Evolutionary conservation across 2,329 filamentous ascomycete species (phyloP).

Genomic region (Talaromyces albobiverticillius): DNA sequence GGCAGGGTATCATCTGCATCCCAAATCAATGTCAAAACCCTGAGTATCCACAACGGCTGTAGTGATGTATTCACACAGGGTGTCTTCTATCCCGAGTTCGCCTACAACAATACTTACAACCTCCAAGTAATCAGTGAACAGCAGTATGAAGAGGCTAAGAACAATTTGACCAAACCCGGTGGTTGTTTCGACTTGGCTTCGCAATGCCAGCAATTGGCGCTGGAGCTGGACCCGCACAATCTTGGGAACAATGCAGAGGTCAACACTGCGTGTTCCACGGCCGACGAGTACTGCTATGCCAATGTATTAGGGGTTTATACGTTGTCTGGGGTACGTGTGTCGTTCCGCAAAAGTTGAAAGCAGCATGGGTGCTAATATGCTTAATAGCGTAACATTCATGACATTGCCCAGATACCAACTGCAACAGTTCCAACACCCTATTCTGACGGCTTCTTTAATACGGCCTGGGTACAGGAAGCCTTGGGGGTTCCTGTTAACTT

Average conservation of each 20-base stretch:
- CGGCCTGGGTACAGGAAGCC: constrained; percentile 54
- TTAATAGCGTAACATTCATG: background rate
- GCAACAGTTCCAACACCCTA: background rate
- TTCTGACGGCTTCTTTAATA: constrained; percentile 56
- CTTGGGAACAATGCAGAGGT: constrained; percentile 44
- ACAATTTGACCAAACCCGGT: constrained; percentile 42
- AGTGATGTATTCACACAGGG: constrained; percentile 49
- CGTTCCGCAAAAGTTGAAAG: too few relatives aligned
- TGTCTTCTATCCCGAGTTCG: constrained; percentile 45
- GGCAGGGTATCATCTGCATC: constrained; percentile 25
- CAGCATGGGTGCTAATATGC: too few relatives aligned
- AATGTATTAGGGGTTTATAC: constrained; percentile 39
- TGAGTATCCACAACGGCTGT: constrained; percentile 60
- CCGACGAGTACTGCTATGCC: constrained; percentile 44
- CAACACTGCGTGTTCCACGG: constrained; percentile 43
- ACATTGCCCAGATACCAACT: background rate
- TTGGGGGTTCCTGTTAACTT: constrained; percentile 62
- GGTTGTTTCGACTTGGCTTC: constrained; percentile 56
- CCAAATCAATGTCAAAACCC: constrained; percentile 50
- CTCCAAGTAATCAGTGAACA: constrained; percentile 31
- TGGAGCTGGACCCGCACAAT: constrained; percentile 50
- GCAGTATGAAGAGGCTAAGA: constrained; percentile 44
- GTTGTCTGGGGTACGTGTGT: background rate
- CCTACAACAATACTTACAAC: constrained; percentile 36
- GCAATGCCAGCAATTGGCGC: constrained; percentile 48